These are phyloP conservation scores for Claviceps sp. DNA, from an alignment of 2,329 filamentous ascomycete genomes.

Conservation along the genomic window DNA sequence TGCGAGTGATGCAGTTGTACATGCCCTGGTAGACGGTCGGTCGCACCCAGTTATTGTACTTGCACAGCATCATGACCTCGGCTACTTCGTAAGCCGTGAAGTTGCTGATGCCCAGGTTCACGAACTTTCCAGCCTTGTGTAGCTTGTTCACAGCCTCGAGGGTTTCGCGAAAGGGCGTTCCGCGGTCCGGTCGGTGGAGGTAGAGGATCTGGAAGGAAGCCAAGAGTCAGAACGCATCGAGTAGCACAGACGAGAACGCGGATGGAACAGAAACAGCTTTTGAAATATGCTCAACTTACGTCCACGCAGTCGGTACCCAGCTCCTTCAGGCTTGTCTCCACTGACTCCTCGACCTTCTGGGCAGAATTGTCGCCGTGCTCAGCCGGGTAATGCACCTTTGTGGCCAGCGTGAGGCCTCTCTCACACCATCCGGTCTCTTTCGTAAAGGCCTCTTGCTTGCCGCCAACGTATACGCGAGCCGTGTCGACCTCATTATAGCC, in stretches of 20 bases:
- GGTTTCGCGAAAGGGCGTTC: slow-evolving; percentile 65
- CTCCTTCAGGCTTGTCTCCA: slow-evolving; percentile 57
- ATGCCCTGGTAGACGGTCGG: slow-evolving; percentile 80
- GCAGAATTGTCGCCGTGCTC: slow-evolving; percentile 23
- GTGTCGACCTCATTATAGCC: slow-evolving; percentile 83
- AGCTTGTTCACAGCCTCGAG: slow-evolving; percentile 65
- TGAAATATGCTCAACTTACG: slow-evolving; percentile 21
- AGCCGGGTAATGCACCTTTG: slow-evolving; percentile 56
- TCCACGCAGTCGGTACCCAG: slow-evolving; percentile 62
- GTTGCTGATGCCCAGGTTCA: slow-evolving; percentile 67
- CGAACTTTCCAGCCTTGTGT: slow-evolving; percentile 77
- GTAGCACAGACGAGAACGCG: background rate
- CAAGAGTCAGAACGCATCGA: background rate
- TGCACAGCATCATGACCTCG: slow-evolving; percentile 68
- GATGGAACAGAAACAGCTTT: background rate
- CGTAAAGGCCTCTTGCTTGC: slow-evolving; percentile 68
- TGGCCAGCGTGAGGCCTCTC: slow-evolving; percentile 63
- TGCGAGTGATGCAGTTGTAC: slow-evolving; percentile 71
- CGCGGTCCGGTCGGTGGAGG: slow-evolving; percentile 36
- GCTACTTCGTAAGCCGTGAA: slow-evolving; percentile 81
- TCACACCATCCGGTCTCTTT: slow-evolving; percentile 64
- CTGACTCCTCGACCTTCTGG: slow-evolving; percentile 47
- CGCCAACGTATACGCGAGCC: slow-evolving; percentile 58
- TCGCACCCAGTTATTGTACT: slow-evolving; percentile 66
- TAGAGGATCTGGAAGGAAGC: slow-evolving; percentile 20